Conservation (phyloP, 139 green algal species). For the Raphidocelis subcapitata region DNA sequence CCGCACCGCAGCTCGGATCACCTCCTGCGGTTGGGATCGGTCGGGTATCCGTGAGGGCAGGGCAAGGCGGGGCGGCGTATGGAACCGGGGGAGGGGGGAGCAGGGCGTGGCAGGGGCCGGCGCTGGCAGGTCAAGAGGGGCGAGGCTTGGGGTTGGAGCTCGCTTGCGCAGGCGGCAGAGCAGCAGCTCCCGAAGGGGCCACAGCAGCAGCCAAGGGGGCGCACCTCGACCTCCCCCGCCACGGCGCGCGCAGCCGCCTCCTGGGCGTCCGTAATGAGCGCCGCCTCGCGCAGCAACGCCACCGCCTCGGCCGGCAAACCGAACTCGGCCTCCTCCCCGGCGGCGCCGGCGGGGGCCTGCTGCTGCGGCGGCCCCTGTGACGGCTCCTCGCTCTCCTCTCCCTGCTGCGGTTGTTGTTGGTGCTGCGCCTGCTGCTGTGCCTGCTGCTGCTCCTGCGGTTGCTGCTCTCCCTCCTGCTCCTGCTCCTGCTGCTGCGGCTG, state of each 20-base stretch:
- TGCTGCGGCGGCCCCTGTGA: background rate
- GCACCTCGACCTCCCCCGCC: constrained; percentile 31
- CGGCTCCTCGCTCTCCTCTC: background rate
- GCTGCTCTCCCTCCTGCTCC: background rate
- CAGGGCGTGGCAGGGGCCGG: too few species aligned
- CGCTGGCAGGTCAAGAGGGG: too few species aligned
- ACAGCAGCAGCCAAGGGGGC: too few species aligned
- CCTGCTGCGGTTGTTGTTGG: background rate
- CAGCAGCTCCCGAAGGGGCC: too few species aligned
- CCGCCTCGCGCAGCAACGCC: too few species aligned
- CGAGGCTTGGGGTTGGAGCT: too few species aligned
- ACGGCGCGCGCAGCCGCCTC: constrained; percentile 21
- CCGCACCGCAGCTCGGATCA: constrained; percentile 45
- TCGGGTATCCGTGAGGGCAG: background rate
- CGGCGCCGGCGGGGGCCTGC: too few species aligned
- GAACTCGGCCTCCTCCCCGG: background rate
- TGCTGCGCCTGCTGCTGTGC: too few species aligned
- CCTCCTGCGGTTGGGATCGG: too few species aligned
- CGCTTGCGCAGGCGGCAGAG: too few species aligned
- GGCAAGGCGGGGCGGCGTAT: background rate
- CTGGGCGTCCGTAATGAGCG: background rate
- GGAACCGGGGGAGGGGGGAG: too few species aligned
- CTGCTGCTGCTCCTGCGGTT: background rate
- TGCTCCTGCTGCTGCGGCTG: constrained; percentile 9
- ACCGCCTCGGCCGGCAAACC: too few species aligned